These are phyloP conservation scores for Lactarius quietus DNA, from an alignment of 768 basidiomycete genomes.

Conservation along the genomic window DNA sequence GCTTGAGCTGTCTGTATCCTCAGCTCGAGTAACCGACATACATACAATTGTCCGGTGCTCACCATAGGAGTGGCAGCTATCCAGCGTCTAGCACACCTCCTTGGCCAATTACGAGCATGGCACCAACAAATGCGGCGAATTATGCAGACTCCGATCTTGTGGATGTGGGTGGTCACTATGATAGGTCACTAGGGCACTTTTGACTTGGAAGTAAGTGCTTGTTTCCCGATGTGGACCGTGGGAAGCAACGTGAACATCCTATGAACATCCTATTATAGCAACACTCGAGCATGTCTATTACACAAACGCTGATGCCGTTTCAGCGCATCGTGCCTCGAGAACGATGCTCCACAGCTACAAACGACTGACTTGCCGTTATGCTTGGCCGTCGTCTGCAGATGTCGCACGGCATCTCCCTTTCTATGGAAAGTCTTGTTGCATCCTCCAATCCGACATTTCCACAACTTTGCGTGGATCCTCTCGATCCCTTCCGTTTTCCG, in stretches of 20 bases:
- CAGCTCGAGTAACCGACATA: background rate
- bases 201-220: too few species aligned
- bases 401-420: constrained; percentile 19
- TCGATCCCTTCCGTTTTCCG: constrained; percentile 14
- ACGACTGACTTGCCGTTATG: constrained; percentile 20
- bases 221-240: too few species aligned
- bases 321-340: constrained; percentile 21
- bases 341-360: constrained; percentile 20
- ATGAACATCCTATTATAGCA: background rate
- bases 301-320: constrained; percentile 23
- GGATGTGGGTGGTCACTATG: background rate
- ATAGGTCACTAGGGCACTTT: too few species aligned
- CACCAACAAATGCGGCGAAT: background rate
- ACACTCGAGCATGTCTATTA: background rate
- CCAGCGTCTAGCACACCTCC: background rate
- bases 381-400: constrained; percentile 20
- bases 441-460: constrained; percentile 20
- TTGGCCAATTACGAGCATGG: background rate
- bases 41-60: background rate
- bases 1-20: background rate
- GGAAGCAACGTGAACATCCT: too few species aligned
- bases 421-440: constrained; percentile 20
- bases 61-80: background rate
- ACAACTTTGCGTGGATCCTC: constrained; percentile 18
- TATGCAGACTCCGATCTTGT: background rate